Evolutionary conservation across 2,329 filamentous ascomycete species (phyloP).

Genomic region (Diaporthe nobilis): DNA sequence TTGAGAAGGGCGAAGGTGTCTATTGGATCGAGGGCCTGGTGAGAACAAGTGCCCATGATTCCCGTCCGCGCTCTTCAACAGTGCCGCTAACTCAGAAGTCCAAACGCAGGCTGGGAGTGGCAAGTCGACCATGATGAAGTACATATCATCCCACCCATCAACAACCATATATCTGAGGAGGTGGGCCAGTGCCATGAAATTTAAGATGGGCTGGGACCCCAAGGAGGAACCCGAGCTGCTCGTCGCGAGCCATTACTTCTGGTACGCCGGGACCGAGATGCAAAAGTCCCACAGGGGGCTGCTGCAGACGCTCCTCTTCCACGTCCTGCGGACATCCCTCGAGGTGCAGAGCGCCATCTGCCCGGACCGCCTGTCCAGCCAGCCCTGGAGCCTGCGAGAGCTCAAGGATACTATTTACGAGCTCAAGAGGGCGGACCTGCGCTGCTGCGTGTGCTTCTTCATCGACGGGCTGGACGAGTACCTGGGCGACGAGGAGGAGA

Average conservation of each 20-base stretch:
- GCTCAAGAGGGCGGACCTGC: constrained; percentile 12
- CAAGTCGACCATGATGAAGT: constrained; percentile 61
- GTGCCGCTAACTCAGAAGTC: too few species aligned
- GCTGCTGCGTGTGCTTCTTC: constrained; percentile 48
- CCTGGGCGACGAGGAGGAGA: constrained; percentile 45
- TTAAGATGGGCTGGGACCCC: not conserved
- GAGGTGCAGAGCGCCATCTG: not conserved
- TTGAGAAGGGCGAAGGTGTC: not conserved
- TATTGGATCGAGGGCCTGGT: not conserved
- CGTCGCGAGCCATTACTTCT: not conserved
- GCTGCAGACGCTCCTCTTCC: not conserved
- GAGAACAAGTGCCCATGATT: too few species aligned
- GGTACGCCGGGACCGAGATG: not conserved
- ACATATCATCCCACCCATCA: constrained; percentile 47
- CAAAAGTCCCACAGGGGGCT: not conserved
- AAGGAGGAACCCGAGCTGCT: not conserved
- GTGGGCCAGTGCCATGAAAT: constrained; percentile 1
- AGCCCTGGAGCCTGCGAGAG: not conserved
- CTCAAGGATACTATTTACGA: not conserved
- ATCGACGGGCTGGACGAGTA: constrained; percentile 53
- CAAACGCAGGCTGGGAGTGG: not conserved
- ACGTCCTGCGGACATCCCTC: not conserved
- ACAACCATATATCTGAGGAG: not conserved
- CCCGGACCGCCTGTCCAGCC: not conserved
- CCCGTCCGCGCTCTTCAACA: too few species aligned